Evolutionary conservation across 345 rosid species (phyloP).

Genomic region (Excoecaria agallocha): DNA sequence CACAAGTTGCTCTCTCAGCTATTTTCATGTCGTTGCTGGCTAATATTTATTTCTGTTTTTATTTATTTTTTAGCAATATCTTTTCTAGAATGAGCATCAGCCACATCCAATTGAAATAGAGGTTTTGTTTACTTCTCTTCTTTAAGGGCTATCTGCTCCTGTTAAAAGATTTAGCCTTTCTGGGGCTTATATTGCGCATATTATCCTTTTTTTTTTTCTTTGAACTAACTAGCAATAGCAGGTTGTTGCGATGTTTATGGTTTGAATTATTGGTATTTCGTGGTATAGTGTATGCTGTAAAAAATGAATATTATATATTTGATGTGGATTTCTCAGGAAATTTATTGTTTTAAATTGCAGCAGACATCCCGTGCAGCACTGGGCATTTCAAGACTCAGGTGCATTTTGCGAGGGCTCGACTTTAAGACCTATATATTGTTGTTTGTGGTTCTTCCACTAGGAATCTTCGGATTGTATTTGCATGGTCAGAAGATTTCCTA

Average conservation of each 20-base stretch:
- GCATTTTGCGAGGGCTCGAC: constrained; percentile 54
- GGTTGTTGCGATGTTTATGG: background rate
- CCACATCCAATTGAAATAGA: background rate
- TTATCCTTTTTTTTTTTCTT: background rate
- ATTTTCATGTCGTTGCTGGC: background rate
- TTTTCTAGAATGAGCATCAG: background rate
- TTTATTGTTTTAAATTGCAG: constrained; percentile 23
- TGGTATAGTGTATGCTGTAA: too few relatives aligned
- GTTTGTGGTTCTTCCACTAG: constrained; percentile 44
- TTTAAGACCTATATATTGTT: constrained; percentile 35
- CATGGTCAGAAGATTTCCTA: constrained; percentile 65
- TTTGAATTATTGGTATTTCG: background rate
- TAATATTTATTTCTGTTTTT: background rate
- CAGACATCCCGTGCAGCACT: constrained; percentile 44
- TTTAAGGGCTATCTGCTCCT: background rate
- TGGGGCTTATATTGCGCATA: background rate
- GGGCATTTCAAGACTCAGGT: constrained; percentile 53
- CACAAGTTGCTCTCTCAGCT: too few relatives aligned
- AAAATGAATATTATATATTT: background rate
- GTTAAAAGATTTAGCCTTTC: background rate
- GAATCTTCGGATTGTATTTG: constrained; percentile 44
- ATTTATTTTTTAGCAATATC: background rate
- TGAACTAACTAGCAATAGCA: background rate
- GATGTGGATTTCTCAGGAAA: constrained; percentile 14
- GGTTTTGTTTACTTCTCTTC: background rate